A percentile compares a stretch with the other conserved stretches of the same genome.
Conservation (phyloP, 148 eudicot species). For the Hydrangea macrophylla region DNA sequence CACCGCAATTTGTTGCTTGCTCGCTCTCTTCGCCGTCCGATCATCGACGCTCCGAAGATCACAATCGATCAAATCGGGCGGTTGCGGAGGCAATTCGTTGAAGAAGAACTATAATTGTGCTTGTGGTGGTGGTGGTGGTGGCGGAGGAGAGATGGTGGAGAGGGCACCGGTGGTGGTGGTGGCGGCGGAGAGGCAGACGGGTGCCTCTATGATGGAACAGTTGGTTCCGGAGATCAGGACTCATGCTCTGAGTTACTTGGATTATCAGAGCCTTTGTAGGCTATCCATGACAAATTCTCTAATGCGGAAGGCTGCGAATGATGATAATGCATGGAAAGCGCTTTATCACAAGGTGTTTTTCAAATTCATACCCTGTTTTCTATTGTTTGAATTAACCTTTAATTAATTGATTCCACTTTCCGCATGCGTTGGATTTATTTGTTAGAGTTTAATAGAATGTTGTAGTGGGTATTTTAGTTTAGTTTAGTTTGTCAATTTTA, state of each 20-base stretch:
- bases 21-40: conserved; percentile 38
- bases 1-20: conserved; percentile 33
- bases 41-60: conserved; percentile 8
- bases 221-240: conserved; percentile 92
- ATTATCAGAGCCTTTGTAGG: conserved; percentile 80
- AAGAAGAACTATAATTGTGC: conserved; percentile 10
- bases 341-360: conserved; percentile 75
- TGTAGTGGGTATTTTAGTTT: too few species aligned
- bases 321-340: conserved; percentile 96
- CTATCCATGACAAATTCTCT: conserved; percentile 88
- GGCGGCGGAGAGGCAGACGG: conserved; percentile 35
- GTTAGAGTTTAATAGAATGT: background rate
- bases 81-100: background rate
- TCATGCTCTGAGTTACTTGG: conserved; percentile 87
- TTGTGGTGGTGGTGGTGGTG: conserved; percentile 18
- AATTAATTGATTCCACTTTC: too few species aligned
- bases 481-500: too few species aligned
- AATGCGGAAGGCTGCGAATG: conserved; percentile 94
- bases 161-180: conserved; percentile 18
- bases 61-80: conserved; percentile 10
- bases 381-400: background rate
- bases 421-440: background rate
- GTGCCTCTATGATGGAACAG: conserved; percentile 96
- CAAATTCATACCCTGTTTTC: background rate
- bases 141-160: conserved; percentile 38